Evolutionary conservation across 768 basidiomycete species (phyloP), one percentile per base, ranked within the genome.

Genomic region (Suillus discolor): DNA sequence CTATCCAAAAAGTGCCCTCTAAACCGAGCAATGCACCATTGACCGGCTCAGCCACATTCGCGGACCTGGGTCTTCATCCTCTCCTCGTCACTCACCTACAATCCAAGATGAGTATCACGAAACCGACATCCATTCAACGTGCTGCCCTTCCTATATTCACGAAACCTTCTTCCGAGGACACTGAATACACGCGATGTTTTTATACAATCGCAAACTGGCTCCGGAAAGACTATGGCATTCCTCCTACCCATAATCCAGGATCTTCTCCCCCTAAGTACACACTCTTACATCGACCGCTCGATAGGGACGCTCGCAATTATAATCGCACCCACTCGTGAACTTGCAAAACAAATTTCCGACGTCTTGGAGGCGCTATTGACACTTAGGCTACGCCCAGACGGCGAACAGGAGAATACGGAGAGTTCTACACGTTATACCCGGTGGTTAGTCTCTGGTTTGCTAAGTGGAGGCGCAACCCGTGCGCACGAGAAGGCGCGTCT

Each of bases 201-300:
- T 77, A 93, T 98, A 64, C 96, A 97, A 77, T 93, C 95, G 15
- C 96, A 98, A 75, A 98, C 97, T 11, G 97, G 97, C 63, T 98
- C 96, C 0, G 97, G 97, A 73, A 99, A 98, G 79, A 98, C 96
- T 0, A 80, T 98, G 28, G 87, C 96, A 4, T 99, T 93, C 80
- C 86, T 99, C 28, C 87, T 99, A 13, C 97, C 97, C 34, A 94
- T 99, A 76, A 86, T 99, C 53, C 94, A 98, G 68, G 95, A 97
- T 75, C 90, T 99, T 62, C 85, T 99, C 42, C 94, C 95, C 1
- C 83, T 98, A 60, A 92, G 93, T 64, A 87, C 89, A 15, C 84
- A 89, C n/a, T 96, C 94, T 5, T 97, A 93, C 72, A 97, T 98
- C 70, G 95, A 97, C 77, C 88, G 97, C 44, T 93, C 92, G 0